Evolutionary conservation across 768 basidiomycete genomes (phyloP), one percentile per base, ranked within the genome.

Genomic region (Kwoniella newhampshirensis): DNA sequence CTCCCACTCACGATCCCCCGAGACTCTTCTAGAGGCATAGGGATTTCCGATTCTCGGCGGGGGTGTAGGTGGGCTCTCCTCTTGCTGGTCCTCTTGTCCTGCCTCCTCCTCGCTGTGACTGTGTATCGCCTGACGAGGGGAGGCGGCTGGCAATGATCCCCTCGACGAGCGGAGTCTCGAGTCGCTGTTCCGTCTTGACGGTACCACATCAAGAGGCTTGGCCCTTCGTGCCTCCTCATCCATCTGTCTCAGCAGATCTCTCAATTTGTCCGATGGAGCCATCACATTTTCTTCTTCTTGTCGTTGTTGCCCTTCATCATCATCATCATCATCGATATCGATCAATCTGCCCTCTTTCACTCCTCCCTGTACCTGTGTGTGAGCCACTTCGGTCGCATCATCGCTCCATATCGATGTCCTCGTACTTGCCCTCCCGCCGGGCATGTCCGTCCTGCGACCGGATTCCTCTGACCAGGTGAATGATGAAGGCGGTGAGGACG

Each of bases 61-160:
- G 2, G 68, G 68, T n/a, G 68, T 67, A n/a, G 68, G 68, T 23
- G 68, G 68, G 51, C 64, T 66, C 20, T 69, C 61, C 44, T 58
- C 60, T 35, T 65, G 59, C 8, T 58, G 49, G 1, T 21, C 37
- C 18, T 57, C 53, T 13, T 35, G 7, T 35, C 18, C 42, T 37
- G 7, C 43, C 12, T 42, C 40, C n/a, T 42, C n/a, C 40, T 42
- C n/a, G 17, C 18, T n/a, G 6, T 42, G 8, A n/a, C 40, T 18
- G 2, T 15, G 11, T 11, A 20, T 4, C 15, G n/a, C 50, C 40
- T 20, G 26, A 4, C 50, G 32, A 32, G 13, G 13, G 6, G 13
- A 32, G 13, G 32, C 32, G 13, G 32, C 7, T 32, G 32, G n/a
- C n/a, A n/a, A 32, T 32, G 32, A 32, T 6, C 32, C 32, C 13